These are phyloP conservation scores for Antitrichia curtipendula DNA, from an alignment of 225 moss, liverwort and hornwort genomes.

Conservation along the genomic window DNA sequence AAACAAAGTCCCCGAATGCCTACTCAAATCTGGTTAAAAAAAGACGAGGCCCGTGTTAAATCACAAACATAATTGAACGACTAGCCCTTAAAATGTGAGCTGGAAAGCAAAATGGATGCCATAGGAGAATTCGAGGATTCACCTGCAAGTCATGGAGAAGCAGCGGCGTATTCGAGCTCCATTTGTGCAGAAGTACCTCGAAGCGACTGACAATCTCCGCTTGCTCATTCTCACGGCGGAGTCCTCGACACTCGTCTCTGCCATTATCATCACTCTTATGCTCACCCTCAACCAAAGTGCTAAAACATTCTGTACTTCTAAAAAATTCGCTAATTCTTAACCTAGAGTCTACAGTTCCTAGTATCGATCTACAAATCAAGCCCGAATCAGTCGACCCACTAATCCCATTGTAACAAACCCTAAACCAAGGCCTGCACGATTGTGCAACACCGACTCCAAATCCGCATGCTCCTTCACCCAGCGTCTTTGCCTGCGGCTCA, in stretches of 20 bases:
- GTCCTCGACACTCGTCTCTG: neutral
- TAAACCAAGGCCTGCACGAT: constrained; percentile 1
- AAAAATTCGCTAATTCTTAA: neutral
- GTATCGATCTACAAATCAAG: neutral
- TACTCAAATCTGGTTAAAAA: neutral
- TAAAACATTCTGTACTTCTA: neutral
- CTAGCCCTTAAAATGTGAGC: neutral
- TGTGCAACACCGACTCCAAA: neutral
- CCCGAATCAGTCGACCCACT: neutral
- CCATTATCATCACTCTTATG: neutral
- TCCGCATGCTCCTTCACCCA: neutral
- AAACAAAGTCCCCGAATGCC: neutral
- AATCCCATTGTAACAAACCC: neutral
- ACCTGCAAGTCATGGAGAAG: constrained; percentile 33
- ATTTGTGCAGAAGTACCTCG: constrained; percentile 29
- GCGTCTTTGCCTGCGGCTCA: neutral
- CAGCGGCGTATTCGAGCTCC: constrained; percentile 44
- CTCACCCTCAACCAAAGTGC: neutral
- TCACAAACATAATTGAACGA: neutral
- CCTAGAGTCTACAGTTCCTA: neutral
- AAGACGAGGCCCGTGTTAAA: neutral
- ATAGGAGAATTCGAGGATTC: neutral
- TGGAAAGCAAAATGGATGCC: neutral
- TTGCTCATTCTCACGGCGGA: constrained; percentile 1
- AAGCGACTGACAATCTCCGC: constrained; percentile 18